A percentile compares a stretch with the other conserved stretches of the same genome.
Evolutionary conservation across 805 yeast species (phyloP).

Genomic region (Saturnispora besseyi): DNA sequence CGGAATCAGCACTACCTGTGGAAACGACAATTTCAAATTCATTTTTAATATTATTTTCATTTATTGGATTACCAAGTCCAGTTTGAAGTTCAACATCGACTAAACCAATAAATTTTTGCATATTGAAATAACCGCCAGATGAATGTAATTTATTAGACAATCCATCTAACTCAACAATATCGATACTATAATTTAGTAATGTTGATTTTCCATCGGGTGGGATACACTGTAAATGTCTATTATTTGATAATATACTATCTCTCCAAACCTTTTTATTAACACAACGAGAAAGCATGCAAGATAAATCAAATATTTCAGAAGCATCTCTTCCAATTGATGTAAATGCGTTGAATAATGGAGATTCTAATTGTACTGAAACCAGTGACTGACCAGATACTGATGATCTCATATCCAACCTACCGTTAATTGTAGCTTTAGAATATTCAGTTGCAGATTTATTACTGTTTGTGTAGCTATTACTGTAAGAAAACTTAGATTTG

Average conservation of each 20-base stretch:
- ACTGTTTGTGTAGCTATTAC: neutral
- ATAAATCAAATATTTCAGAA: neutral
- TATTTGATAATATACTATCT: slow-evolving; percentile 15
- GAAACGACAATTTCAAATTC: slow-evolving; percentile 48
- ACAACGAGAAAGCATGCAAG: slow-evolving; percentile 54
- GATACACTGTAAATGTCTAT: slow-evolving; percentile 51
- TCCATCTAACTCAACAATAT: slow-evolving; percentile 30
- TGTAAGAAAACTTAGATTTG: neutral
- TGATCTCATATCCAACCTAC: slow-evolving; percentile 53
- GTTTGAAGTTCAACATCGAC: slow-evolving; percentile 45
- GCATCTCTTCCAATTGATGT: slow-evolving; percentile 21
- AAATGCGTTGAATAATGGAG: slow-evolving; percentile 24
- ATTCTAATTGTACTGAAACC: slow-evolving; percentile 46
- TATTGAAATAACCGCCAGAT: slow-evolving; percentile 11
- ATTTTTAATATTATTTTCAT: slow-evolving; percentile 22
- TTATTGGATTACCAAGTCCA: slow-evolving; percentile 38
- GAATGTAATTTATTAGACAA: slow-evolving; percentile 4
- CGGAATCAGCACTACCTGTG: slow-evolving; percentile 8
- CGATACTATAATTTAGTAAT: slow-evolving; percentile 55
- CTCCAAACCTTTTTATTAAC: slow-evolving; percentile 49
- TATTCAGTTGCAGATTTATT: slow-evolving; percentile 22
- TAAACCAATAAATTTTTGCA: slow-evolving; percentile 37
- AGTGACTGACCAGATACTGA: slow-evolving; percentile 74
- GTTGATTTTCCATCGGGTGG: slow-evolving; percentile 83
- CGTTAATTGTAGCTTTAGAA: slow-evolving; percentile 47